phyloP scores from a whole-genome alignment of 2,329 filamentous ascomycete genomes.

The Colletotrichum sp. region DNA sequence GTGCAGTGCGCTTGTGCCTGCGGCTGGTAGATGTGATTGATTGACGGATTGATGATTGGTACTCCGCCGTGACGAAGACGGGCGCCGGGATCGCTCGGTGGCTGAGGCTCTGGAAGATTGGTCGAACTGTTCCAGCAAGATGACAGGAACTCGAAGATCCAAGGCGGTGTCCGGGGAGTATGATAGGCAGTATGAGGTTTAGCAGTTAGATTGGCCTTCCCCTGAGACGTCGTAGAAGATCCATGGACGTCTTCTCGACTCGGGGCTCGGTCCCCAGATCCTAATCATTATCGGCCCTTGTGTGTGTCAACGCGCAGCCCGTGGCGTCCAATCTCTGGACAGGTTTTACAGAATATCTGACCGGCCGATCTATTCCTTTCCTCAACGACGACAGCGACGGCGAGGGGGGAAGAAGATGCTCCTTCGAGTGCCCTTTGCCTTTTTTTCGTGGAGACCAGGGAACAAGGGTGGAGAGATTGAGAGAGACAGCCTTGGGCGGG shows the following conservation, averaged over 20 bases:
- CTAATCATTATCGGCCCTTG: neutral
- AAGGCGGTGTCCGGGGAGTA: neutral
- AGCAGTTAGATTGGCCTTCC: neutral
- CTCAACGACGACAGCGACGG: neutral
- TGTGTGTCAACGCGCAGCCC: constrained; percentile 15
- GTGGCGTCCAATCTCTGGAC: constrained; percentile 9
- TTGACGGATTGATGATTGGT: neutral
- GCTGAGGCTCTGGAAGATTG: neutral
- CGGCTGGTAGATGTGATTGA: neutral
- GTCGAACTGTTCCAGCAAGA: neutral
- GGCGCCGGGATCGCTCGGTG: neutral
- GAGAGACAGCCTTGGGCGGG: neutral
- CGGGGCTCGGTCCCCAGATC: neutral
- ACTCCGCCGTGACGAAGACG: neutral
- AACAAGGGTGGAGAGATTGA: neutral
- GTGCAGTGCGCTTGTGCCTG: neutral
- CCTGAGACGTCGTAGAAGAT: constrained; percentile 1
- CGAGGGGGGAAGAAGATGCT: neutral
- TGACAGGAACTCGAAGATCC: neutral
- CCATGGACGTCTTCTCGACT: neutral
- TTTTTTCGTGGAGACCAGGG: neutral
- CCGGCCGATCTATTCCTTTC: neutral
- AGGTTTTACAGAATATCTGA: neutral
- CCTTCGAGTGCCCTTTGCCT: constrained; percentile 4
- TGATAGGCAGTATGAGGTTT: neutral